Evolutionary conservation across 2,329 filamentous ascomycete genomes (phyloP).

Genomic region (Nigrograna mackinnonii): DNA sequence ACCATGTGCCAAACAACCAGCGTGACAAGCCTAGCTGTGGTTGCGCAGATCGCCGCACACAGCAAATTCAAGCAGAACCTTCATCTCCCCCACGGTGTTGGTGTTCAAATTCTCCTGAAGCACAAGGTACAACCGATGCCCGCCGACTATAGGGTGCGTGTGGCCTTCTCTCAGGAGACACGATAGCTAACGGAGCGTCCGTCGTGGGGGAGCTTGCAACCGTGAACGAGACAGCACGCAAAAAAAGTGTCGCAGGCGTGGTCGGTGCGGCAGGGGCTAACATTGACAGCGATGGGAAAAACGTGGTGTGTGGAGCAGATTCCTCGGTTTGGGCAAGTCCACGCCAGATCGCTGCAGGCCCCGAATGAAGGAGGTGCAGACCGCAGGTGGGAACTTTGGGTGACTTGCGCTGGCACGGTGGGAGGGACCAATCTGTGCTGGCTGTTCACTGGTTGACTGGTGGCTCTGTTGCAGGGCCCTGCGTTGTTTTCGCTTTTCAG

Average conservation of each 20-base stretch:
- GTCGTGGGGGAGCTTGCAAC: slow-evolving; percentile 3
- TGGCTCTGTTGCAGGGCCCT: no score
- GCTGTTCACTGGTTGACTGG: no score
- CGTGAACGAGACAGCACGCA: background rate
- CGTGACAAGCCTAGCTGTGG: slow-evolving; percentile 1
- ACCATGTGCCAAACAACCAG: slow-evolving; percentile 1
- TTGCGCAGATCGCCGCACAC: slow-evolving; percentile 1
- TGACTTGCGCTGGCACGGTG: no score
- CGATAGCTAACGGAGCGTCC: slow-evolving; percentile 8
- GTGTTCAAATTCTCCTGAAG: slow-evolving; percentile 1
- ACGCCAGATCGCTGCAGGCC: background rate
- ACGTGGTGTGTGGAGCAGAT: slow-evolving; percentile 11
- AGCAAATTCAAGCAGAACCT: background rate
- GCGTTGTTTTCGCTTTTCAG: background rate
- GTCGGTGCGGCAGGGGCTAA: background rate
- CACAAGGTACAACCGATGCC: slow-evolving; percentile 6
- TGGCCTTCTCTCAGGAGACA: background rate
- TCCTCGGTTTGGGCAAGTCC: slow-evolving; percentile 1
- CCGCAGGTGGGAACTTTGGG: no score
- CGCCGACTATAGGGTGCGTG: background rate
- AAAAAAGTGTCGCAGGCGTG: background rate
- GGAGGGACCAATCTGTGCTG: background rate
- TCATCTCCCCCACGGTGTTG: background rate
- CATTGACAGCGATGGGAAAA: slow-evolving; percentile 3
- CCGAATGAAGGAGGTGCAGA: no score